phyloP scores from a whole-genome alignment of 352 stramenopile genomes.

The Phytophthora podocarpi region DNA sequence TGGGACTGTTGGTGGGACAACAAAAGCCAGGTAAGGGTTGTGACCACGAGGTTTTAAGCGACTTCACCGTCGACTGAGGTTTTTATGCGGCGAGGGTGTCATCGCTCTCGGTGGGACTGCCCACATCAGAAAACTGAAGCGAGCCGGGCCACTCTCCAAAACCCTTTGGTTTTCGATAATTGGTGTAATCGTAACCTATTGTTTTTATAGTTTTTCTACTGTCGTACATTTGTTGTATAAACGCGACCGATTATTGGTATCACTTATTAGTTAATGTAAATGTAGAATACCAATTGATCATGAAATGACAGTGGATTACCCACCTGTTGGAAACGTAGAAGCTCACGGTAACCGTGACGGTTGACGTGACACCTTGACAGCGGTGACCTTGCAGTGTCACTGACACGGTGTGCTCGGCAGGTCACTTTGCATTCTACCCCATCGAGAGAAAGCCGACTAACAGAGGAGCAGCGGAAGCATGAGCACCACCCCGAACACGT shows the following conservation, averaged over 20 bases:
- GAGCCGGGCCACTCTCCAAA: not conserved
- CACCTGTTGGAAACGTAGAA: slow-evolving; percentile 5
- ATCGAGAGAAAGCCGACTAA: slow-evolving; percentile 2
- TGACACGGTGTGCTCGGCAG: no score
- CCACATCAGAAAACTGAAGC: slow-evolving; percentile 3
- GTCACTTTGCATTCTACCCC: slow-evolving; percentile 26
- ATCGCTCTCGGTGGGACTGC: slow-evolving; percentile 25
- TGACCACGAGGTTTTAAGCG: slow-evolving; percentile 5
- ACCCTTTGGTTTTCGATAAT: not conserved
- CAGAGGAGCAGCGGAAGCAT: slow-evolving; percentile 12
- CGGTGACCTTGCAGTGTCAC: slow-evolving; percentile 6
- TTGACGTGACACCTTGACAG: slow-evolving; percentile 13
- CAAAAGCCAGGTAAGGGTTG: slow-evolving; percentile 8
- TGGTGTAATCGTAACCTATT: not conserved
- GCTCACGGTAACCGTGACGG: no score
- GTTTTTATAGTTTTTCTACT: no score
- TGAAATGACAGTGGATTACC: no score
- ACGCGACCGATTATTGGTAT: no score
- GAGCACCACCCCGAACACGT: slow-evolving; percentile 22
- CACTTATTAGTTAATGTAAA: no score
- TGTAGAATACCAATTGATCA: no score
- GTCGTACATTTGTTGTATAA: no score
- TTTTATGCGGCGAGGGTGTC: slow-evolving; percentile 29
- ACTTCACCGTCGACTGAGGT: not conserved
- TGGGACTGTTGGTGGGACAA: not conserved